Evolutionary conservation across 805 yeast genomes (phyloP), one percentile per base, ranked within the genome.

Genomic region (Saccharomyces paradoxus): DNA sequence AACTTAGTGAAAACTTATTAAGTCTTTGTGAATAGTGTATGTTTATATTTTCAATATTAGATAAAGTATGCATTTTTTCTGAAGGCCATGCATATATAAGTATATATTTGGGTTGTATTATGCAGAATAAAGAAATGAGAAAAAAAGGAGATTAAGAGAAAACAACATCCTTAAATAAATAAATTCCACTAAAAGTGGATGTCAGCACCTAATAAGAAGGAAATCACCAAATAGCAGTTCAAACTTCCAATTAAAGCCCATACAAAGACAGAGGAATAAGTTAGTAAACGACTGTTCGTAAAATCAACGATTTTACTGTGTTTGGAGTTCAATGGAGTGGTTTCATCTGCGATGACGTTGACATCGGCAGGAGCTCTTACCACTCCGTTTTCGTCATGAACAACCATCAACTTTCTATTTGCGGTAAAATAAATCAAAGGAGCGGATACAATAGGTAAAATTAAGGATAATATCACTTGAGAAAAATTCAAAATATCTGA

Each of bases 391-490:
- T 52, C 30, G 71, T 77, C 59, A 65, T 73, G 50, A 64, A 82
- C 86, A 41, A 80, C 74, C 94, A 86, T 86, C 56, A 82, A 81
- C 51, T 76, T 70, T 62, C 81, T 82, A 51, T 80, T 80, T 57
- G 88, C 81, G 0, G 96, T 89, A 68, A 89, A 88, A 67, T 82
- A 85, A 55, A 89, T 84, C 63, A 90, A 75, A 24, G 97, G 97
- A 0, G 96, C 96, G 46, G 90, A 82, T 5, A 90, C 94, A 57
- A 89, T 81, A 1, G 97, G 97, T 55, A 90, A 75, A 52, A 91
- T 80, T 59, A 91, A 68, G 2, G 94, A 83, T 46, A 90, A 75
- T 17, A 87, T 85, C 27, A 90, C 97, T 70, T 90, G 97, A 49
- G 89, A 81, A 4, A 83, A 81, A 63, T 91, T 91, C 63, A 90